Evolutionary conservation across 768 basidiomycete species (phyloP).

Genomic region (Leccinum incarnatum): DNA sequence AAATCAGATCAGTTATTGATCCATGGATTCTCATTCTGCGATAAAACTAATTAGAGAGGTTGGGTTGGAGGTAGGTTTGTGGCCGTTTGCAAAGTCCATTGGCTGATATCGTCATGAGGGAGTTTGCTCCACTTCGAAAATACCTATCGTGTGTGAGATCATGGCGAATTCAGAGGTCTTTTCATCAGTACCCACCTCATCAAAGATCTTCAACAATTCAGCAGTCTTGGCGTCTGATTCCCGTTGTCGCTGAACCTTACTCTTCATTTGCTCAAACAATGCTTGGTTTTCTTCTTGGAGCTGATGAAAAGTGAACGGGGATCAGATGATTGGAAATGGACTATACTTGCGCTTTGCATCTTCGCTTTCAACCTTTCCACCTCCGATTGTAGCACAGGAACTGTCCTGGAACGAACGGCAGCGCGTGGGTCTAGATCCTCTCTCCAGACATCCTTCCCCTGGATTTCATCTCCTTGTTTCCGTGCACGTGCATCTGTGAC

Average conservation of each 20-base stretch:
- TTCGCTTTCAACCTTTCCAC: constrained; percentile 37
- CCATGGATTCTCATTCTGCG: background rate
- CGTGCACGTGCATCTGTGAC: constrained; percentile 65
- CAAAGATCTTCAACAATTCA: constrained; percentile 51
- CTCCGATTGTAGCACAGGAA: constrained; percentile 54
- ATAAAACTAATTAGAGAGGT: constrained; percentile 1
- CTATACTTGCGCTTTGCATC: constrained; percentile 34
- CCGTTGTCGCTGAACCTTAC: constrained; percentile 43
- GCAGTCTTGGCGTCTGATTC: constrained; percentile 45
- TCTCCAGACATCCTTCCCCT: constrained; percentile 60
- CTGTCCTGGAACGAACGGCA: constrained; percentile 59
- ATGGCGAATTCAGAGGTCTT: background rate
- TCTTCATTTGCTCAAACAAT: constrained; percentile 48
- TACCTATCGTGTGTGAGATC: constrained; percentile 35
- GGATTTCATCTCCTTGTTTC: constrained; percentile 39
- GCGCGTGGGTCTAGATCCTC: constrained; percentile 60
- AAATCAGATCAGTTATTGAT: background rate
- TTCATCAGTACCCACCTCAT: constrained; percentile 41
- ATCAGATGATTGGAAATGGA: background rate
- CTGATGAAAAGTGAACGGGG: constrained; percentile 32
- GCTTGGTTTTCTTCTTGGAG: constrained; percentile 54
- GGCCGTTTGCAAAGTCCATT: constrained; percentile 40
- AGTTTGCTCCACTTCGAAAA: constrained; percentile 51
- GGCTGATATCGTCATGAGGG: constrained; percentile 63
- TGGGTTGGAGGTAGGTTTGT: constrained; percentile 37